phyloP scores from a whole-genome alignment of 2,329 filamentous ascomycete species.

The Grosmannia clavigera region DNA sequence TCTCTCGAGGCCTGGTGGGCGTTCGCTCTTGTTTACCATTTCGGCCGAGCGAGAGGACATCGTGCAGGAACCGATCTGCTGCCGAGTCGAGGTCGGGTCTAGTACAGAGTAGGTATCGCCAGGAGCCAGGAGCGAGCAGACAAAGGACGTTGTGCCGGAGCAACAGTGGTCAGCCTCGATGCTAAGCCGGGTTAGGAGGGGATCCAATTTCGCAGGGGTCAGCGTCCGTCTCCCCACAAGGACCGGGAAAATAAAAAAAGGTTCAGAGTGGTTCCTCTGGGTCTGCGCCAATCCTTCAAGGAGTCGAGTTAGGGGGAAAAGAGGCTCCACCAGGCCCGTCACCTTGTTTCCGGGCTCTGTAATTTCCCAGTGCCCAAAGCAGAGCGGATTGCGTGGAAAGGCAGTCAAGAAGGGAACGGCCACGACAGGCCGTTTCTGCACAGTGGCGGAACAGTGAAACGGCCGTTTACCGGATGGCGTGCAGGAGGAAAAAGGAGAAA shows the following conservation, averaged over 20 bases:
- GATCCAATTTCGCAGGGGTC: neutral
- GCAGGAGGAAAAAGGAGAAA: neutral
- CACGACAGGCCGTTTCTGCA: neutral
- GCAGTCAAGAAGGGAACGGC: neutral
- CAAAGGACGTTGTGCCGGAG: no score
- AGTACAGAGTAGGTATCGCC: neutral
- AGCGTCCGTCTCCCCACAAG: neutral
- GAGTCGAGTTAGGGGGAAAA: no score
- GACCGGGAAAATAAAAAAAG: no score
- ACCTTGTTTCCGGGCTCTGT: neutral
- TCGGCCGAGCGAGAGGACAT: no score
- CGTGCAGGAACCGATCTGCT: neutral
- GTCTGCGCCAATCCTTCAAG: no score
- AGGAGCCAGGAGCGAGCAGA: no score
- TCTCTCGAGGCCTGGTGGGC: no score
- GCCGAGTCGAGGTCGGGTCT: neutral
- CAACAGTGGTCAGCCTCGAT: neutral
- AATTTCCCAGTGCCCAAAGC: neutral
- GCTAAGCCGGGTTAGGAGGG: neutral
- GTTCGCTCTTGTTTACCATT: neutral
- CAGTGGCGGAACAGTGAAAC: no score
- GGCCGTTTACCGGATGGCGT: no score
- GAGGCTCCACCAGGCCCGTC: no score
- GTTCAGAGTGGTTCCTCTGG: no score
- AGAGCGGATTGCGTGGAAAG: neutral